Evolutionary conservation across 1,139 yeast species (phyloP).

Genomic region (Yamadazyma diospyri): DNA sequence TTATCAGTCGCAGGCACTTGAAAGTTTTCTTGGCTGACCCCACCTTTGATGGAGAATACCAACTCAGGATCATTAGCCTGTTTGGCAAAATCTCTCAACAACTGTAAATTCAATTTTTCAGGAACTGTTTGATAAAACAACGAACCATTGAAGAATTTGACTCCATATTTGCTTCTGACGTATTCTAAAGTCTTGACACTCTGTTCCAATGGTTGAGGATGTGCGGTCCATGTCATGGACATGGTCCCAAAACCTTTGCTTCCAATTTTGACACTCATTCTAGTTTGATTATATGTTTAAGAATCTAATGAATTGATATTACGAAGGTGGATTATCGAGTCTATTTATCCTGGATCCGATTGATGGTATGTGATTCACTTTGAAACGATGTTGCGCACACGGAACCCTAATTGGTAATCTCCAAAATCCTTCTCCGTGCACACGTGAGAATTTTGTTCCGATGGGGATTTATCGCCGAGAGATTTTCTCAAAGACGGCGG

Average conservation of each 20-base stretch:
- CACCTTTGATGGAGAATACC: conserved; percentile 68
- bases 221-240: conserved; percentile 58
- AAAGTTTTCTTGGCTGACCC: conserved; percentile 22
- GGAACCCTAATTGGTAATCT: no score
- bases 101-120: conserved; percentile 41
- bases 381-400: no score
- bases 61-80: conserved; percentile 51
- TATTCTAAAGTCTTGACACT: conserved; percentile 46
- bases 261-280: conserved; percentile 4
- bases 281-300: neutral
- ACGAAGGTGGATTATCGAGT: neutral
- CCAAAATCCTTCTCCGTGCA: no score
- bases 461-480: no score
- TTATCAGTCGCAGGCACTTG: conserved; percentile 47
- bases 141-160: conserved; percentile 66
- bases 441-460: no score
- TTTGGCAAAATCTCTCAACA: conserved; percentile 2
- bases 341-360: no score
- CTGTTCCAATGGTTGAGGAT: conserved; percentile 42
- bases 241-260: conserved; percentile 57
- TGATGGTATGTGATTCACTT: no score
- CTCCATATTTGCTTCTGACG: conserved; percentile 43
- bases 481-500: no score
- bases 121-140: conserved; percentile 64
- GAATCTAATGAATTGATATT: no score